A percentile compares a stretch with the other conserved stretches of the same genome.
Conservation (phyloP, 2,329 filamentous ascomycete species). For the Paradendryphiella salina region DNA sequence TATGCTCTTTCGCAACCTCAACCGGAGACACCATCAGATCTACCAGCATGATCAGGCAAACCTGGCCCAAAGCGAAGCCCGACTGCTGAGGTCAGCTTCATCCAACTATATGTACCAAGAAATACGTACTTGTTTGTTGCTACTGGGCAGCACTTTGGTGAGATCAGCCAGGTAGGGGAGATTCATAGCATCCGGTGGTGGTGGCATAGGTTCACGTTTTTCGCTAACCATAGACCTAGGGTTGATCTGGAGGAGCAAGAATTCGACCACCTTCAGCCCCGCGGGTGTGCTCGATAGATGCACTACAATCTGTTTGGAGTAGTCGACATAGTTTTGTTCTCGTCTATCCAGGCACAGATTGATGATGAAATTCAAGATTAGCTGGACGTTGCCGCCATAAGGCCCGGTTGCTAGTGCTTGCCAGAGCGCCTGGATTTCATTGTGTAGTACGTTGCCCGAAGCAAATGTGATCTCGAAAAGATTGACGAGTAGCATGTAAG, state of each 20-base stretch:
- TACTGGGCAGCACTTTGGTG: conserved; percentile 32
- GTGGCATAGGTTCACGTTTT: conserved; percentile 58
- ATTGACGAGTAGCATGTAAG: conserved; percentile 93
- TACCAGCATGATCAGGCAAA: conserved; percentile 90
- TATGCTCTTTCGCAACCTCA: conserved; percentile 73
- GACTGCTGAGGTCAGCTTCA: conserved; percentile 51
- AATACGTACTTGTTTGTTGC: conserved; percentile 36
- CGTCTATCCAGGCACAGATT: conserved; percentile 87
- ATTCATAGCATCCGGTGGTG: conserved; percentile 71
- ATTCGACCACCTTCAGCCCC: conserved; percentile 90
- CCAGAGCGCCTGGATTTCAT: conserved; percentile 97
- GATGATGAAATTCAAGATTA: conserved; percentile 96
- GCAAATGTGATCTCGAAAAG: conserved; percentile 95
- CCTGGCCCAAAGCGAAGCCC: conserved; percentile 87
- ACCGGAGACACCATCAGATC: conserved; percentile 95
- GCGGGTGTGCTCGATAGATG: conserved; percentile 86
- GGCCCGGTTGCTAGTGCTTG: conserved; percentile 92
- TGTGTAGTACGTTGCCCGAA: conserved; percentile 83
- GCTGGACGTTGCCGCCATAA: conserved; percentile 87
- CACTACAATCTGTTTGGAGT: conserved; percentile 96
- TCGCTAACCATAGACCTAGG: conserved; percentile 98
- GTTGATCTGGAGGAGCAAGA: conserved; percentile 84
- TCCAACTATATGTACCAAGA: neutral
- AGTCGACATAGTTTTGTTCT: conserved; percentile 97
- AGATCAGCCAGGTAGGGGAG: conserved; percentile 82